These are phyloP conservation scores for Scheffersomyces parashehatae DNA, from an alignment of 1,139 yeast genomes.

Conservation along the genomic window DNA sequence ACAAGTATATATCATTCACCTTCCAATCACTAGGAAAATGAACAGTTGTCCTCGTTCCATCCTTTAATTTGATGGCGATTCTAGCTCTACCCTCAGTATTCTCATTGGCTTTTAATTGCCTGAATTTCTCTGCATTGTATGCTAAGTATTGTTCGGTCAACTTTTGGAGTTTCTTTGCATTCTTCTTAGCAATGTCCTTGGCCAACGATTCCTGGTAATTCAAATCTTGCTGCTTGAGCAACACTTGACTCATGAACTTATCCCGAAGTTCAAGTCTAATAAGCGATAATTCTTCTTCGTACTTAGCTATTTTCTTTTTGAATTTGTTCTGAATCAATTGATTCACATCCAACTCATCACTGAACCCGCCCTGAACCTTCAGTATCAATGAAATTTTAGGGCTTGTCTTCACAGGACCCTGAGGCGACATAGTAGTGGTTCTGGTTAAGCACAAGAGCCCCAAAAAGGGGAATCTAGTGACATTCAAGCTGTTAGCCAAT, in stretches of 20 bases:
- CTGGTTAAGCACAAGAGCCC: conserved; percentile 66
- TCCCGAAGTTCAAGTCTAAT: conserved; percentile 65
- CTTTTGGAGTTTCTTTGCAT: conserved; percentile 23
- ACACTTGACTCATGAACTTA: conserved; percentile 56
- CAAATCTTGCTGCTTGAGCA: conserved; percentile 73
- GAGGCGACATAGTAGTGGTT: conserved; percentile 56
- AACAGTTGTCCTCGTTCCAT: conserved; percentile 51
- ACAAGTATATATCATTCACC: conserved; percentile 61
- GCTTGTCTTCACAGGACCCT: conserved; percentile 53
- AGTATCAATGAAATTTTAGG: conserved; percentile 63
- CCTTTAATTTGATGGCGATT: conserved; percentile 58
- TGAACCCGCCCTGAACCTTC: conserved; percentile 65
- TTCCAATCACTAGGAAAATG: conserved; percentile 46
- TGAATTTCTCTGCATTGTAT: conserved; percentile 52
- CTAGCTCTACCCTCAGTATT: conserved; percentile 33
- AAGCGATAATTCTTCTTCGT: conserved; percentile 59
- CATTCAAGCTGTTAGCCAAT: conserved; percentile 73
- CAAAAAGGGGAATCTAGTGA: conserved; percentile 76
- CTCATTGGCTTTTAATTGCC: conserved; percentile 36
- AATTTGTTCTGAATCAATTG: conserved; percentile 39
- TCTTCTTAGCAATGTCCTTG: conserved; percentile 47
- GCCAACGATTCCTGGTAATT: conserved; percentile 73
- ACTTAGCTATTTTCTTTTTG: conserved; percentile 48
- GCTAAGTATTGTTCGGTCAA: conserved; percentile 31
- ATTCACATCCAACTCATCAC: conserved; percentile 30